phyloP scores from a whole-genome alignment of 2,329 filamentous ascomycete genomes.

The Monilinia vaccinii-corymbosi region DNA sequence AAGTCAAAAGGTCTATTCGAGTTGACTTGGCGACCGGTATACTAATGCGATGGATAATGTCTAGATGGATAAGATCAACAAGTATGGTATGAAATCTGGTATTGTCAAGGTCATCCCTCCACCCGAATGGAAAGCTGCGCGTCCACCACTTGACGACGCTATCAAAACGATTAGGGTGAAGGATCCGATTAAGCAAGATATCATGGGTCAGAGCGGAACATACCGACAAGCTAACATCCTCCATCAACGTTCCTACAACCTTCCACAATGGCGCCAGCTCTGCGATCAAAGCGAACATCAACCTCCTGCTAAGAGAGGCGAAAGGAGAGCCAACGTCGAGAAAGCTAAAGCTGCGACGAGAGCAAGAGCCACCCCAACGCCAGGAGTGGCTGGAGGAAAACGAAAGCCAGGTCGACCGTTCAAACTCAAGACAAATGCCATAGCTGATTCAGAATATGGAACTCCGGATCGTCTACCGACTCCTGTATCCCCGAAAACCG shows the following conservation, averaged over 20 bases:
- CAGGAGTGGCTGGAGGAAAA: constrained; percentile 14
- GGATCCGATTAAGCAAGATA: constrained; percentile 97
- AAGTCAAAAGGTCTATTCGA: constrained; percentile 30
- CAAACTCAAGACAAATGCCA: constrained; percentile 21
- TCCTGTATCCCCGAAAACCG: constrained; percentile 39
- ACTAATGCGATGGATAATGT: constrained; percentile 14
- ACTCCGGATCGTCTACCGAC: constrained; percentile 40
- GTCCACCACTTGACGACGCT: constrained; percentile 71
- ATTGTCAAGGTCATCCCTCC: constrained; percentile 96
- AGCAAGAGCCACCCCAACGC: constrained; percentile 20
- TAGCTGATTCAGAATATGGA: constrained; percentile 32
- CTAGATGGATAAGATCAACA: constrained; percentile 71
- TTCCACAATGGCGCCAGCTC: constrained; percentile 89
- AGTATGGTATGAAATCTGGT: constrained; percentile 93
- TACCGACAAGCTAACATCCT: constrained; percentile 97
- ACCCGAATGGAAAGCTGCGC: constrained; percentile 78
- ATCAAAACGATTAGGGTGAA: constrained; percentile 89
- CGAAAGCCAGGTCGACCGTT: constrained; percentile 17
- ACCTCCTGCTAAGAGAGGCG: constrained; percentile 81
- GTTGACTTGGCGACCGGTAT: not conserved
- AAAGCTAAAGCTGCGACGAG: constrained; percentile 23
- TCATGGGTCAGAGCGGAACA: constrained; percentile 88
- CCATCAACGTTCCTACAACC: constrained; percentile 90
- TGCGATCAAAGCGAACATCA: constrained; percentile 95
- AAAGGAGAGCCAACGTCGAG: constrained; percentile 50